Evolutionary conservation across 176 grass and related monocot genomes (phyloP).

Genomic region (Oryza nivara): DNA sequence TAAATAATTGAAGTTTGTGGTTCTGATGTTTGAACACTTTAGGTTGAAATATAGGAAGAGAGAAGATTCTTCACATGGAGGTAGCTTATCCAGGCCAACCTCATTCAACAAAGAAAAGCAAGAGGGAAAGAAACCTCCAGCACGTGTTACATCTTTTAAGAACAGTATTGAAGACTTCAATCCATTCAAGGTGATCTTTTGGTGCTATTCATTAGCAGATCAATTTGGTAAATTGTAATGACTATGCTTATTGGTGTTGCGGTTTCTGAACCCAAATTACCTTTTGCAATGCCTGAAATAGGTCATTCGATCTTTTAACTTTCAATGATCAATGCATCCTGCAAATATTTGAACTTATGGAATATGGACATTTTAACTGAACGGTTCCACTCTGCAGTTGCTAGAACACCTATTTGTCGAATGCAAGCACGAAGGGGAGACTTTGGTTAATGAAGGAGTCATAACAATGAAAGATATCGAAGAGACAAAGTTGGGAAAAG

Average conservation of each 20-base stretch:
- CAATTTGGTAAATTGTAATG: constrained; percentile 1
- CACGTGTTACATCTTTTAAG: constrained; percentile 84
- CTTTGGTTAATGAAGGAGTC: constrained; percentile 66
- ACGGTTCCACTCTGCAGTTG: constrained; percentile 57
- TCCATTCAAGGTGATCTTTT: constrained; percentile 82
- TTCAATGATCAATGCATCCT: background rate
- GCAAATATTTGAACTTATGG: background rate
- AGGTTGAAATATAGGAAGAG: constrained; percentile 74
- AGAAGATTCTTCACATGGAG: constrained; percentile 30
- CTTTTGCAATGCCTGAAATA: constrained; percentile 25
- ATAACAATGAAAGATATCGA: constrained; percentile 80
- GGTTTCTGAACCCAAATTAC: background rate
- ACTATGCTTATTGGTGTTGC: background rate
- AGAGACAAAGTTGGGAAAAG: constrained; percentile 80
- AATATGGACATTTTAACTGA: constrained; percentile 30
- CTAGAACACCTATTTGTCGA: constrained; percentile 78
- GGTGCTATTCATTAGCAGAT: constrained; percentile 5
- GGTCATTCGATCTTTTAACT: background rate
- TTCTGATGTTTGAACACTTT: constrained; percentile 40
- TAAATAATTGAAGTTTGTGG: constrained; percentile 26
- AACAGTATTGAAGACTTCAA: constrained; percentile 76
- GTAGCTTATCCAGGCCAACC: constrained; percentile 50
- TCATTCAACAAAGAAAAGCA: constrained; percentile 70
- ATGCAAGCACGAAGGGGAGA: constrained; percentile 70
- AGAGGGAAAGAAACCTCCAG: constrained; percentile 65